Percentiles rank a stretch among this genome's conserved stretches.
Conservation (phyloP, 2,329 filamentous ascomycete species). For the Fusarium multiceps region DNA sequence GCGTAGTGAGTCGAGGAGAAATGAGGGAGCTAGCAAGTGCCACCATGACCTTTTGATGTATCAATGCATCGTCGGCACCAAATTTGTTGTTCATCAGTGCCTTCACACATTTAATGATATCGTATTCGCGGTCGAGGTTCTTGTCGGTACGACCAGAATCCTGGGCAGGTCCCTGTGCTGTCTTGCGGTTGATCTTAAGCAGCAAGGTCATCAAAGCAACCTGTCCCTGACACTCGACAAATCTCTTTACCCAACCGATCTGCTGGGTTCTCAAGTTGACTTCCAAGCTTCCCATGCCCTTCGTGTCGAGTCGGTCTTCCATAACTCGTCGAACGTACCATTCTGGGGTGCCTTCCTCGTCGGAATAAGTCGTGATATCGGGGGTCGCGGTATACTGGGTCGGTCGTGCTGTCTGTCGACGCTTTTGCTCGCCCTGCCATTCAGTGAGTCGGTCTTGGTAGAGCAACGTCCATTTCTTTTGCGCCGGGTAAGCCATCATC, state of each 20-base stretch:
- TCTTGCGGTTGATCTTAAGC: conserved; percentile 91
- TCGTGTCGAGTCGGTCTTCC: conserved; percentile 92
- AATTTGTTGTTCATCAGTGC: conserved; percentile 99
- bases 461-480: conserved; percentile 97
- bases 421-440: conserved; percentile 93
- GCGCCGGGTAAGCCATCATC: conserved; percentile 93
- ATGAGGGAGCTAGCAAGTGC: conserved; percentile 88
- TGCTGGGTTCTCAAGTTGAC: conserved; percentile 96
- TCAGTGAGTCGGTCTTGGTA: conserved; percentile 95
- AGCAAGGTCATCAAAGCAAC: conserved; percentile 95
- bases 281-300: conserved; percentile 91
- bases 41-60: conserved; percentile 89
- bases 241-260: conserved; percentile 96
- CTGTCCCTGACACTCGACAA: conserved; percentile 97
- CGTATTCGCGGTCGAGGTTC: conserved; percentile 91
- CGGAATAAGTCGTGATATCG: conserved; percentile 80
- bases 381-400: conserved; percentile 76
- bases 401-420: conserved; percentile 78
- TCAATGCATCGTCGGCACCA: conserved; percentile 92
- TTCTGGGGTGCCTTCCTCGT: conserved; percentile 95
- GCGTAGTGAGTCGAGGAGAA: conserved; percentile 87
- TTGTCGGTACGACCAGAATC: conserved; percentile 72
- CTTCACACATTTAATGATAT: conserved; percentile 97
- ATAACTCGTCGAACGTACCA: conserved; percentile 98
- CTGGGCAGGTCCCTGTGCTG: conserved; percentile 76